A percentile compares a stretch with the other conserved stretches of the same genome.
These are phyloP conservation scores for Keithomyces neogunnii DNA, from an alignment of 2,329 filamentous ascomycete genomes.

Conservation along the genomic window DNA sequence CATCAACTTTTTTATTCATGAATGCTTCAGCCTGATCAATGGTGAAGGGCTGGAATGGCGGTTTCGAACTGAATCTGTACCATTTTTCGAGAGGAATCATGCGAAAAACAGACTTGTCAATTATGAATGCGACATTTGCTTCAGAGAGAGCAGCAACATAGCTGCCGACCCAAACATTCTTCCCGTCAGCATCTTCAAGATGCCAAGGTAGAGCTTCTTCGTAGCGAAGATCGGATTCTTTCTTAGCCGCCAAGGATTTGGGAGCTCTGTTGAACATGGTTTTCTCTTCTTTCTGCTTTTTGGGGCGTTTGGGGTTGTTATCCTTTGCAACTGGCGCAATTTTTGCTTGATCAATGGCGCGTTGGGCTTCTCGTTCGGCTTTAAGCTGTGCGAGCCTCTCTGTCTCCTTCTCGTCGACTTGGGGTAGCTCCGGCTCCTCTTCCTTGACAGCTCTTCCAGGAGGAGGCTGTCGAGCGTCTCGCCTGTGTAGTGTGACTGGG, in stretches of 20 bases:
- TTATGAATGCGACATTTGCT: slow-evolving; percentile 71
- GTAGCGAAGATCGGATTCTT: slow-evolving; percentile 65
- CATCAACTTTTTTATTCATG: slow-evolving; percentile 70
- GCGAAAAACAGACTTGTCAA: slow-evolving; percentile 61
- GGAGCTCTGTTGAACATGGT: slow-evolving; percentile 81
- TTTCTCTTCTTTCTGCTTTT: slow-evolving; percentile 73
- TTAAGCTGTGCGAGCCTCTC: slow-evolving; percentile 61
- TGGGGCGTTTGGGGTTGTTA: slow-evolving; percentile 36
- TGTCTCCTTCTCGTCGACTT: slow-evolving; percentile 48
- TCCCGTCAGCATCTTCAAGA: slow-evolving; percentile 90
- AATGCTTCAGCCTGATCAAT: slow-evolving; percentile 79
- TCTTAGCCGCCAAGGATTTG: slow-evolving; percentile 70
- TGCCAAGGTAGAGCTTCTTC: slow-evolving; percentile 97
- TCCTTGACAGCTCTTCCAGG: slow-evolving; percentile 57
- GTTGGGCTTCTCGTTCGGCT: slow-evolving; percentile 76
- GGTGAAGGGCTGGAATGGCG: slow-evolving; percentile 67
- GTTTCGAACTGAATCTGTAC: slow-evolving; percentile 80
- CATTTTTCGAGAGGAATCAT: slow-evolving; percentile 93
- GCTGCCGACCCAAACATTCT: slow-evolving; percentile 85
- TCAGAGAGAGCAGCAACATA: slow-evolving; percentile 87
- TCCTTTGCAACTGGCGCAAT: slow-evolving; percentile 76
- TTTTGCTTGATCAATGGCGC: slow-evolving; percentile 80
- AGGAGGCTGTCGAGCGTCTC: slow-evolving; percentile 67
- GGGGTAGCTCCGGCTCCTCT: slow-evolving; percentile 36
- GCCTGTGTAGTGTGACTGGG: slow-evolving; percentile 80